Evolutionary conservation across 2,329 filamentous ascomycete genomes (phyloP), one percentile per base, ranked within the genome.

Genomic region (Aspergillus terreus): DNA sequence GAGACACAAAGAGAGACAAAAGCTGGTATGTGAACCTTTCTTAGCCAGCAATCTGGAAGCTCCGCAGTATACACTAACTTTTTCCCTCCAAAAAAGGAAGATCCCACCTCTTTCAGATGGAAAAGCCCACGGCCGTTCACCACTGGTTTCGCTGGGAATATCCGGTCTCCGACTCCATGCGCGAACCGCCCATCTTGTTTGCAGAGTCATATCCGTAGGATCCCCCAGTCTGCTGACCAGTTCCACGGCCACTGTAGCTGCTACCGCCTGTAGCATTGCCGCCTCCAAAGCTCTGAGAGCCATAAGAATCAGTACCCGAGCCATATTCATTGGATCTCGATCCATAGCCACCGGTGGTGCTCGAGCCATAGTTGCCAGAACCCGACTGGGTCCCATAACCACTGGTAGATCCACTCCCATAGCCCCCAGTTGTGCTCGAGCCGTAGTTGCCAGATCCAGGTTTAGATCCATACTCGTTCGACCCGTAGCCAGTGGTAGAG

Each of bases 401-500:
- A 19, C 19, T 4, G 19, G 19, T 19, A 19, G 19, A 19, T 19
- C 19, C 19, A 14, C 19, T 6, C 11, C 36, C 36, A 21, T 50
- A 46, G 7, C 45, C 38, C 21, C 49, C 46, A 32, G 52, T 36
- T 15, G 25, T 30, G 12, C 12, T 14, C 35, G 50, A 41, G 11
- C 44, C 47, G 25, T 57, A 54, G 19, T 38, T 44, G 27, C 44
- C 43, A 19, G 46, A 27, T 25, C 48, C 38, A 54, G 44, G 66
- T 56, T 50, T 73, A 68, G 25, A 65, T 66, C 70, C 69, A 25
- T 66, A 64, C 10, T 68, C 70, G 5, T 21, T 44, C 41, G 21
- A 27, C 6, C 19, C 41, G 12, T 44, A 15, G 11, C 11, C 21
- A 27, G 21, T 15, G 41, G 41, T 27, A 44, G 14, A 21, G 15